A percentile compares a stretch with the other conserved stretches of the same genome.
These are phyloP conservation scores for Urostyla sp. DNA, from an alignment of 73 alveolate species.

Conservation along the genomic window DNA sequence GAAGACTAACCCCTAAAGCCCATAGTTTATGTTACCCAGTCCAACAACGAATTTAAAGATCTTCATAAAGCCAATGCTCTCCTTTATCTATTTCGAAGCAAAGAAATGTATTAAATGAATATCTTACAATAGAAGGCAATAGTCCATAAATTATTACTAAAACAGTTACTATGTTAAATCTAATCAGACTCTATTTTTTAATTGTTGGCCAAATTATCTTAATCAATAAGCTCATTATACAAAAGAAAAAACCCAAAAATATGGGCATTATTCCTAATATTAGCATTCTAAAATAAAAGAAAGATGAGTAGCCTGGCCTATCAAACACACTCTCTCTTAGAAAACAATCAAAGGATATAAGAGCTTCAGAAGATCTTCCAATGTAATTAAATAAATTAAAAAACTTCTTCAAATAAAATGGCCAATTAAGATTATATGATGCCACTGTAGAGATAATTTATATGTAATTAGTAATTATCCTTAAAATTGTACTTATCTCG, in stretches of 20 bases:
- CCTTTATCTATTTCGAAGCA: slow-evolving; percentile 33
- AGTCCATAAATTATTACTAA: slow-evolving; percentile 4
- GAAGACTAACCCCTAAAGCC: slow-evolving; percentile 34
- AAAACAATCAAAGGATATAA: too few species aligned
- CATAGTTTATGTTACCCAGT: slow-evolving; percentile 3
- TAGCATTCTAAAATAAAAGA: slow-evolving; percentile 7
- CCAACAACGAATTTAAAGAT: slow-evolving; percentile 53
- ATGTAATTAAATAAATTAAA: too few species aligned
- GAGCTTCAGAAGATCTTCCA: too few species aligned
- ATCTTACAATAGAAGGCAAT: slow-evolving; percentile 18
- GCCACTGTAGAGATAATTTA: too few species aligned
- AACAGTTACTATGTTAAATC: background rate
- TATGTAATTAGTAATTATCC: too few species aligned
- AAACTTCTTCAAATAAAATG: too few species aligned
- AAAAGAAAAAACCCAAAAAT: background rate
- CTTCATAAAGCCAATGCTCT: slow-evolving; percentile 29
- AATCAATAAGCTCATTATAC: background rate
- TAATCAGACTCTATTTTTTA: background rate
- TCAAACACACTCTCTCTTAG: too few species aligned
- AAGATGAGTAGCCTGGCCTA: background rate
- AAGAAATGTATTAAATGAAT: background rate
- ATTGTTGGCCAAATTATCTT: background rate
- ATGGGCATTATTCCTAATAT: slow-evolving; percentile 13
- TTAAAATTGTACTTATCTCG: too few species aligned
- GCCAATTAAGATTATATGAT: too few species aligned